Evolutionary conservation across 2,329 filamentous ascomycete genomes (phyloP), one percentile per base, ranked within the genome.

Genomic region (Epichloe gansuensis): DNA sequence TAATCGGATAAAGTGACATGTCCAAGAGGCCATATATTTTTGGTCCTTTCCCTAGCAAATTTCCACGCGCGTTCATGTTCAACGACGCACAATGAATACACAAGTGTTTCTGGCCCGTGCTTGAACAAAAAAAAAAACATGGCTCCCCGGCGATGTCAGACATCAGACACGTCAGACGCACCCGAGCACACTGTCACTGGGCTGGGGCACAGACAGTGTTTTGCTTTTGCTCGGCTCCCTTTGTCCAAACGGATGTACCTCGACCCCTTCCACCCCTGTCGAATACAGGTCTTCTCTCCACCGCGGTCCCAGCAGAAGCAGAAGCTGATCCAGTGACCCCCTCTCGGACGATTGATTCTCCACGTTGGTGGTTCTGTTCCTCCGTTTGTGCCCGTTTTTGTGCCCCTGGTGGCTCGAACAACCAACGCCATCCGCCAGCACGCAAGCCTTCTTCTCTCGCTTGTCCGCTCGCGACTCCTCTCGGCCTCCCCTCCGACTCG

Each of bases 341-440:
- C 41, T 38, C 39, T 51, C 49, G 42, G 34, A 46, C 49, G 41
- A 51, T 51, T 51, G 41, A 51, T 51, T 46, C 25, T 51, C 49
- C 49, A 51, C 34, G 49, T 45, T 51, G 37, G 42, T 44, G 49
- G 9, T 34, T 34, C 23, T 46, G 17, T 21, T 2, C 2, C 17
- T 21, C 17, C 17, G 17, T 21, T 21, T 21, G 17, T 21, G 17
- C 17, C 17, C 17, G 17, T 21, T 21, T 21, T 21, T 21, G 17
- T 21, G 17, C 17, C 17, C 17, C 28, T 46, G 25, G 17, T 28
- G 37, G 41, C 28, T 31, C 48, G 5, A 37, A 37, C n/a, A 42
- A 43, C n/a, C 48, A 13, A 44, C 48, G 48, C 38, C 48, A 35
- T 34, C 39, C 23, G 28, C 28, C 23, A 21, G 25, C 41, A 45